A percentile compares a stretch with the other conserved stretches of the same genome.
Conservation (phyloP, 2,329 filamentous ascomycete species). For the Aspergillus ibericus region DNA sequence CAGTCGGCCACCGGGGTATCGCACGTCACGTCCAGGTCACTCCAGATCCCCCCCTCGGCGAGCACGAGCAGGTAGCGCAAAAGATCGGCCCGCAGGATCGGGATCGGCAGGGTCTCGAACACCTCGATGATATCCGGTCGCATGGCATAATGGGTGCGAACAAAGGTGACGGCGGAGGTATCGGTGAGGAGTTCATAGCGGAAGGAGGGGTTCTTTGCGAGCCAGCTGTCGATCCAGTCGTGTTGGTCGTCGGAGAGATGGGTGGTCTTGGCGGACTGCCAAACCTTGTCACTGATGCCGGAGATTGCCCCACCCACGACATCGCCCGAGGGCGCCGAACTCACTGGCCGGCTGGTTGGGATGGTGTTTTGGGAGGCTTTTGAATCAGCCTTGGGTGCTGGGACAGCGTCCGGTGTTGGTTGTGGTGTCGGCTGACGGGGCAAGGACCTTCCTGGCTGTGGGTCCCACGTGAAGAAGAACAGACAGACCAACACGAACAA, state of each 20-base stretch:
- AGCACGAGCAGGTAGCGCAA: slow-evolving; percentile 45
- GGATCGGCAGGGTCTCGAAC: slow-evolving; percentile 35
- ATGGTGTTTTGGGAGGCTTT: background rate
- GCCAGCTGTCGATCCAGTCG: slow-evolving; percentile 2
- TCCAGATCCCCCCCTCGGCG: slow-evolving; percentile 45
- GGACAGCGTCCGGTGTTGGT: background rate
- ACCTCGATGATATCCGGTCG: slow-evolving; percentile 41
- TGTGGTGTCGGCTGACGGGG: background rate
- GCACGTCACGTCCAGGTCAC: slow-evolving; percentile 42
- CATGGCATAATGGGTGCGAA: slow-evolving; percentile 32
- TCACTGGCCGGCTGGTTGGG: background rate
- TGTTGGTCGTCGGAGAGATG: background rate
- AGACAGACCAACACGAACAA: background rate
- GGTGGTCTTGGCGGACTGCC: background rate
- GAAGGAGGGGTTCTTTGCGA: background rate
- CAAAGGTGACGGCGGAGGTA: slow-evolving; percentile 30
- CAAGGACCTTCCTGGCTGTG: background rate
- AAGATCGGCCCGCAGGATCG: slow-evolving; percentile 46
- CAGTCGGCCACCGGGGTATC: slow-evolving; percentile 34
- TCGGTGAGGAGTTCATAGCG: slow-evolving; percentile 26
- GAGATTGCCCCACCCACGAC: background rate
- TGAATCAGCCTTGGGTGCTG: background rate
- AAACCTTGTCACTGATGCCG: slow-evolving; percentile 2
- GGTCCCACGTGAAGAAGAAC: background rate
- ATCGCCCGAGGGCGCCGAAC: background rate